Percentiles rank a stretch among this genome's conserved stretches.
phyloP scores from a whole-genome alignment of 768 basidiomycete species.

The Cystofilobasidium capitatum region DNA sequence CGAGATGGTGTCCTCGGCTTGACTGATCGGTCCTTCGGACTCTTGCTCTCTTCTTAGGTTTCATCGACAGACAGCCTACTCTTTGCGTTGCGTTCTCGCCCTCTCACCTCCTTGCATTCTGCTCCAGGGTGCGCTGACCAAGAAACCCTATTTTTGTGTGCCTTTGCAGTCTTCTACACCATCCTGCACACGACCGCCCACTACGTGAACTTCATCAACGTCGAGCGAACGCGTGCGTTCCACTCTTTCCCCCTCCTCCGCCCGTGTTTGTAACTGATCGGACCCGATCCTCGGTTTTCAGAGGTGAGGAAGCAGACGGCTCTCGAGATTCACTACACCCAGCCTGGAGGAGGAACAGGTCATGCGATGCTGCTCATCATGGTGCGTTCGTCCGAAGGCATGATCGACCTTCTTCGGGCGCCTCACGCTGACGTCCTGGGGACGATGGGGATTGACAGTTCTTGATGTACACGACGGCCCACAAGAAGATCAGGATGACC shows the following conservation, averaged over 20 bases:
- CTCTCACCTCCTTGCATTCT: no score
- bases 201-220: slow-evolving; percentile 81
- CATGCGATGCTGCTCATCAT: slow-evolving; percentile 93
- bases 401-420: no score
- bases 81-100: slow-evolving; percentile 49
- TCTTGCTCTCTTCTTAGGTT: no score
- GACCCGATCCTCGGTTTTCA: slow-evolving; percentile 16
- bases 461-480: slow-evolving; percentile 64
- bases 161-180: slow-evolving; percentile 47
- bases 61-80: slow-evolving; percentile 89
- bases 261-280: not conserved
- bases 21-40: no score
- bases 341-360: slow-evolving; percentile 84
- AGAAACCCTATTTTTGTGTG: not conserved
- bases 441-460: no score
- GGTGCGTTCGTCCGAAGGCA: slow-evolving; percentile 68
- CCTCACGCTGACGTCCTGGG: not conserved
- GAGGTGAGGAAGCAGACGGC: slow-evolving; percentile 69
- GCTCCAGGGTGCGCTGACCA: not conserved
- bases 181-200: slow-evolving; percentile 90
- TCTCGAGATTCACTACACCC: slow-evolving; percentile 74
- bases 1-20: not conserved
- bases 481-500: slow-evolving; percentile 74
- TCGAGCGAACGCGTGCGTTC: slow-evolving; percentile 63
- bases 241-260: not conserved